Percentiles rank a stretch among this genome's conserved stretches.
Conservation (phyloP, 805 yeast species). For the Zygosaccharomyces lentus region DNA sequence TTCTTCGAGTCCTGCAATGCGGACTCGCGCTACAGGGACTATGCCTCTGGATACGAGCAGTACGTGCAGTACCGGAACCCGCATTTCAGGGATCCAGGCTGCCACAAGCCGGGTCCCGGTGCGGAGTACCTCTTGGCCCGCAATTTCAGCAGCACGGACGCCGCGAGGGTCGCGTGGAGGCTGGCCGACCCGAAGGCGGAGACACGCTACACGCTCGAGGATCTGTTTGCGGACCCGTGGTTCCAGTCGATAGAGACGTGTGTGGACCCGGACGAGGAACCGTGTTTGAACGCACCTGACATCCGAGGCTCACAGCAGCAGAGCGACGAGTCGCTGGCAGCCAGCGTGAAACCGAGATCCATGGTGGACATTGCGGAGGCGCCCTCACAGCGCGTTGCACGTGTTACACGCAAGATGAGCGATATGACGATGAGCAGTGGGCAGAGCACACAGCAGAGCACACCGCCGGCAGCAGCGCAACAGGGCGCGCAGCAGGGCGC, state of each 20-base stretch:
- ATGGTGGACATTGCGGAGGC: constrained; percentile 27
- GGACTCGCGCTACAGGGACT: constrained; percentile 55
- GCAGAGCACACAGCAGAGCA: constrained; percentile 1
- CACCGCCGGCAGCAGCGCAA: not conserved
- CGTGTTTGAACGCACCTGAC: constrained; percentile 22
- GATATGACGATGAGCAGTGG: not conserved
- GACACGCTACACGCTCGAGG: constrained; percentile 51
- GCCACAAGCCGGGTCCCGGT: constrained; percentile 59
- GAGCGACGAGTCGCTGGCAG: not conserved
- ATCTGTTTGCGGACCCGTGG: constrained; percentile 61
- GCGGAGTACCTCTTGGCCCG: constrained; percentile 66
- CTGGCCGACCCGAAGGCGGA: constrained; percentile 58
- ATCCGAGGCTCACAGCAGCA: constrained; percentile 15
- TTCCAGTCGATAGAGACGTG: constrained; percentile 58
- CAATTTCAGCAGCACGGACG: constrained; percentile 52
- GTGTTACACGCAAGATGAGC: constrained; percentile 5
- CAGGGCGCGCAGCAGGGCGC: not conserved
- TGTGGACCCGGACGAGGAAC: constrained; percentile 25
- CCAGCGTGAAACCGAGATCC: constrained; percentile 18
- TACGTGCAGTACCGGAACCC: constrained; percentile 40
- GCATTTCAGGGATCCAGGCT: constrained; percentile 42
- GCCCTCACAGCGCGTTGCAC: constrained; percentile 5
- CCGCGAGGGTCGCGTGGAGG: constrained; percentile 71
- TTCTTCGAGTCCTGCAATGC: constrained; percentile 47
- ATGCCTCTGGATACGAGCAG: constrained; percentile 44